Percentiles rank a stretch among this genome's conserved stretches.
These are phyloP conservation scores for Blastocystis sp. DNA, from an alignment of 352 stramenopile species.

Conservation along the genomic window DNA sequence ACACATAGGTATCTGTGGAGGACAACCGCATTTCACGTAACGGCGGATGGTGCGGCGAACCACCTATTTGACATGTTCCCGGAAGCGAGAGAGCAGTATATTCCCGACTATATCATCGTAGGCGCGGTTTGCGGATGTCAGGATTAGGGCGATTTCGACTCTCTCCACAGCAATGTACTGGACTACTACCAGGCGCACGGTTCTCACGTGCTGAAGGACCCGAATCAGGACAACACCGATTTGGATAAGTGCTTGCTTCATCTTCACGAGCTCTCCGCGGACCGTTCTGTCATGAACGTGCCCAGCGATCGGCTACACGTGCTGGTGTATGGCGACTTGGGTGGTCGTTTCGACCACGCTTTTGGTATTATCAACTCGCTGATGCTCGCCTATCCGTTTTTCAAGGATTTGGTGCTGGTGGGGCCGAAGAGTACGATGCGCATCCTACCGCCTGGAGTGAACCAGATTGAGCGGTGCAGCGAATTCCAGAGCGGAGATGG, in stretches of 20 bases:
- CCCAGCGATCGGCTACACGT: slow-evolving; percentile 10
- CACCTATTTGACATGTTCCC: slow-evolving; percentile 48
- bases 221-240: slow-evolving; percentile 69
- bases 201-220: slow-evolving; percentile 37
- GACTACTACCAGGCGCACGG: slow-evolving; percentile 36
- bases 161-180: not conserved
- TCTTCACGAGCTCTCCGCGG: slow-evolving; percentile 21
- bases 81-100: slow-evolving; percentile 48
- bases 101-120: slow-evolving; percentile 67
- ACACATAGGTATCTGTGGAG: slow-evolving; percentile 51
- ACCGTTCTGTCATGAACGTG: not conserved
- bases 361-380: slow-evolving; percentile 68
- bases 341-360: slow-evolving; percentile 68
- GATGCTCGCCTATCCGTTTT: slow-evolving; percentile 28
- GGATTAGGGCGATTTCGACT: slow-evolving; percentile 61
- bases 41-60: slow-evolving; percentile 57
- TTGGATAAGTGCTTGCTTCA: slow-evolving; percentile 65
- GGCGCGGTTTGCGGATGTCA: not conserved
- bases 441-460: not conserved
- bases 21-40: slow-evolving; percentile 53
- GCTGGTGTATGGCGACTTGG: slow-evolving; percentile 63
- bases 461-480: slow-evolving; percentile 12
- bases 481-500: slow-evolving; percentile 24
- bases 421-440: slow-evolving; percentile 31
- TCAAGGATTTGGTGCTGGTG: slow-evolving; percentile 51